Evolutionary conservation across 2,329 filamentous ascomycete genomes (phyloP).

Genomic region (Ophiostoma quercus): DNA sequence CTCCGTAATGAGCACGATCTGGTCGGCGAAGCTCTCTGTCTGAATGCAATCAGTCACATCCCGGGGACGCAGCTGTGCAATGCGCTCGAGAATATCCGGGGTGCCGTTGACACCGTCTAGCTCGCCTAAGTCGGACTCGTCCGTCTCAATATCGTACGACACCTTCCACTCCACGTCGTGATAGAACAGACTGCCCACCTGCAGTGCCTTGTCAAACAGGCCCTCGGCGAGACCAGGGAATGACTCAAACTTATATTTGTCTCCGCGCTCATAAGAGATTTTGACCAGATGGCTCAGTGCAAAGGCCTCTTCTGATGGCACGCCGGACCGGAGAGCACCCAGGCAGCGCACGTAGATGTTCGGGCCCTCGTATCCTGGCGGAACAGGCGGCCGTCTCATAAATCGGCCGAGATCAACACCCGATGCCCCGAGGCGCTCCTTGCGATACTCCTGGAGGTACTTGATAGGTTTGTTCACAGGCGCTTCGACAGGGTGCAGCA

Average conservation of each 20-base stretch:
- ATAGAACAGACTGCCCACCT: conserved; percentile 74
- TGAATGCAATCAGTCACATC: conserved; percentile 65
- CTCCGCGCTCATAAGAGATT: conserved; percentile 88
- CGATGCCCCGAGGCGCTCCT: conserved; percentile 36
- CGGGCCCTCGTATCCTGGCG: conserved; percentile 62
- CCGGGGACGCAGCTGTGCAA: conserved; percentile 56
- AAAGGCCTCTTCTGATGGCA: conserved; percentile 81
- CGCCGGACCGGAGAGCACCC: conserved; percentile 72
- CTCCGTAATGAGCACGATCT: conserved; percentile 73
- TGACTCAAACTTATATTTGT: conserved; percentile 92
- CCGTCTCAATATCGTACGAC: conserved; percentile 55
- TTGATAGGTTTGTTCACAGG: conserved; percentile 67
- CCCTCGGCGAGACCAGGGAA: conserved; percentile 86
- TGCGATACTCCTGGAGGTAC: conserved; percentile 56
- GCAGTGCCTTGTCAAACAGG: conserved; percentile 75
- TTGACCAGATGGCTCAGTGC: conserved; percentile 90
- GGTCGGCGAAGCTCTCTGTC: conserved; percentile 63
- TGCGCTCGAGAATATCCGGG: conserved; percentile 64
- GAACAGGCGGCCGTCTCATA: conserved; percentile 44
- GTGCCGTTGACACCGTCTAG: conserved; percentile 61
- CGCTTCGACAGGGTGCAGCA: conserved; percentile 67
- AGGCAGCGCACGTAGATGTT: conserved; percentile 90
- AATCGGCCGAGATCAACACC: conserved; percentile 50
- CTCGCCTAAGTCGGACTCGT: conserved; percentile 49
- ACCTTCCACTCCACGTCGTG: conserved; percentile 71